phyloP scores from a whole-genome alignment of 1,139 yeast genomes.

The Debaryomyces psychrophilus region DNA sequence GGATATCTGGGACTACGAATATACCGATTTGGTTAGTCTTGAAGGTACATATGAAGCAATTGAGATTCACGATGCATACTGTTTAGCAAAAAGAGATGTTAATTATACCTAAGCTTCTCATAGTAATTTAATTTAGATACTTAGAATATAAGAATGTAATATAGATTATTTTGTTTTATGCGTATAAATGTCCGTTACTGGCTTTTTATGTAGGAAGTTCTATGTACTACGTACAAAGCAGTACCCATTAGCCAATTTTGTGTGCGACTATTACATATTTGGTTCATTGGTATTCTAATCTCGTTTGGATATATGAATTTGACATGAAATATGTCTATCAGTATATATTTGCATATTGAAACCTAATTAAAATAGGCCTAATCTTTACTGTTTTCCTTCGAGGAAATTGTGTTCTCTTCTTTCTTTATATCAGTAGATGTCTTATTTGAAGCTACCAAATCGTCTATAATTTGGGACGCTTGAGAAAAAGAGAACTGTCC shows the following conservation, averaged over 20 bases:
- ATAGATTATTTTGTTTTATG: not conserved
- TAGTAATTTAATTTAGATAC: constrained; percentile 2
- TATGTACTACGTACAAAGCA: too few relatives aligned
- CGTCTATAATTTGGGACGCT: constrained; percentile 24
- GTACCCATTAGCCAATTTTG: too few relatives aligned
- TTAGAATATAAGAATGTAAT: constrained; percentile 2
- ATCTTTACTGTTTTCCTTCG: not conserved
- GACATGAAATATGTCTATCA: not conserved
- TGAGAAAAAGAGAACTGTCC: constrained; percentile 19
- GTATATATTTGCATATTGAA: not conserved
- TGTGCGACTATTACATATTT: too few relatives aligned
- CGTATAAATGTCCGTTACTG: too few relatives aligned
- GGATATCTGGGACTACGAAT: constrained; percentile 68
- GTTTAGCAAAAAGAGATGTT: constrained; percentile 52
- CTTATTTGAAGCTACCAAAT: constrained; percentile 16
- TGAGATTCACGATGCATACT: constrained; percentile 79
- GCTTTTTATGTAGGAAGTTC: too few relatives aligned
- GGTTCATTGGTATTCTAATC: not conserved
- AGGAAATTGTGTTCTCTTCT: not conserved
- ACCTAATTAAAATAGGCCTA: not conserved
- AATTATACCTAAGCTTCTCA: not conserved
- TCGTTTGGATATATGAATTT: not conserved
- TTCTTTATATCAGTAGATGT: not conserved
- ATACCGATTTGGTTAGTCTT: constrained; percentile 72
- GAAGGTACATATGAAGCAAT: constrained; percentile 96